Percentiles rank a stretch among this genome's conserved stretches.
Conservation (phyloP, 257 asterid species). For the Mitragyna speciosa region DNA sequence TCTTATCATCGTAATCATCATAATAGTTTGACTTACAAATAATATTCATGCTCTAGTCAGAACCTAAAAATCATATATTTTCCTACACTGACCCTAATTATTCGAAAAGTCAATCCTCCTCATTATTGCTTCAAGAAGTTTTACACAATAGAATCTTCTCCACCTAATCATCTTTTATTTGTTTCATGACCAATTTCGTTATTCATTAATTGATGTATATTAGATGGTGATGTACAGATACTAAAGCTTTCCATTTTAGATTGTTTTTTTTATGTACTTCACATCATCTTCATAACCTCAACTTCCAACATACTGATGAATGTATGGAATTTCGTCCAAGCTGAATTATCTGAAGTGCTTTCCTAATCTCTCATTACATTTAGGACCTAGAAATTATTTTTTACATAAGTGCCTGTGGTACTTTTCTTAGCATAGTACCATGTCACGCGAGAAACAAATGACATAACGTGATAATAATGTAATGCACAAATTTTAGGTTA, state of each 20-base stretch:
- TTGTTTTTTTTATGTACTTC: not conserved
- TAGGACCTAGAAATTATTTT: not conserved
- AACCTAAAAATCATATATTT: not conserved
- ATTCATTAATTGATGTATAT: not conserved
- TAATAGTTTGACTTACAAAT: not conserved
- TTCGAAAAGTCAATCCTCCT: not conserved
- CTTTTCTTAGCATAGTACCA: not conserved
- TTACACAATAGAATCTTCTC: not conserved
- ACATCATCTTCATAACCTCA: not conserved
- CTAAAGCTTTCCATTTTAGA: not conserved
- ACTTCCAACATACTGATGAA: not conserved
- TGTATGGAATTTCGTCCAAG: not conserved
- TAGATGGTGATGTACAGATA: not conserved
- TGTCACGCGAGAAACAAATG: not conserved
- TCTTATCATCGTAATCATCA: not conserved
- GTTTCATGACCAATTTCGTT: not conserved
- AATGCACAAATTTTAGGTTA: not conserved
- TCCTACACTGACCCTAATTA: not conserved
- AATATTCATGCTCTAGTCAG: not conserved
- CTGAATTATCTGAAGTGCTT: not conserved
- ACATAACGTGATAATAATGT: not conserved
- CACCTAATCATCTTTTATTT: not conserved
- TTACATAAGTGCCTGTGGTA: not conserved
- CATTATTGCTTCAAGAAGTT: not conserved
- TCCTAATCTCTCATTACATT: not conserved